Conservation (phyloP, 176 grass and related monocot species). For the Ampelocalamus luodianensis region DNA sequence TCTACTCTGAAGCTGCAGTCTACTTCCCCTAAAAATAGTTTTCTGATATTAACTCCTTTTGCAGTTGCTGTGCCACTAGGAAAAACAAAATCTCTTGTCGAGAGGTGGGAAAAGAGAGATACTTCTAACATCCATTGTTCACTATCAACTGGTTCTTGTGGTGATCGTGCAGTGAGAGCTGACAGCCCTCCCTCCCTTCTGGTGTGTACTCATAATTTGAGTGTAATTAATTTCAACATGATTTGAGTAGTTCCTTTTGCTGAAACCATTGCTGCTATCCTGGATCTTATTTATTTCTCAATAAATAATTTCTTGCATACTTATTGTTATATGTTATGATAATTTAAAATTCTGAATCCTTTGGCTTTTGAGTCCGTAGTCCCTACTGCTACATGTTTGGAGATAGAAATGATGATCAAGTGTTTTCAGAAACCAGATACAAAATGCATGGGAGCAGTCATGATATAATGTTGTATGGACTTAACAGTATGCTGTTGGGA, state of each 20-base stretch:
- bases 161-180: constrained; percentile 42
- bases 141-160: constrained; percentile 44
- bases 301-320: neutral
- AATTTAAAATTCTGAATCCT: constrained; percentile 21
- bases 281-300: constrained; percentile 22
- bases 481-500: neutral
- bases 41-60: constrained; percentile 52
- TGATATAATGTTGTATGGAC: constrained; percentile 31
- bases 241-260: neutral
- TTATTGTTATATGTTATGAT: constrained; percentile 26
- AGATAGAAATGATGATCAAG: constrained; percentile 12
- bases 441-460: neutral
- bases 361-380: neutral
- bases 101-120: constrained; percentile 94
- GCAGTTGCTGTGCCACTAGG: constrained; percentile 89
- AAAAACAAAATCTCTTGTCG: constrained; percentile 87
- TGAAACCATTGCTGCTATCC: neutral
- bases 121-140: constrained; percentile 50
- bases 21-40: constrained; percentile 20
- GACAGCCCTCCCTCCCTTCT: constrained; percentile 29
- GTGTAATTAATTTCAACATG: constrained; percentile 22
- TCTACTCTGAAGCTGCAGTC: constrained; percentile 23
- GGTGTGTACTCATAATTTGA: constrained; percentile 50
- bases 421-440: constrained; percentile 17
- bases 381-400: constrained; percentile 20